These are phyloP conservation scores for Erodium chrysanthum DNA, from an alignment of 441 rosid genomes.

Conservation along the genomic window DNA sequence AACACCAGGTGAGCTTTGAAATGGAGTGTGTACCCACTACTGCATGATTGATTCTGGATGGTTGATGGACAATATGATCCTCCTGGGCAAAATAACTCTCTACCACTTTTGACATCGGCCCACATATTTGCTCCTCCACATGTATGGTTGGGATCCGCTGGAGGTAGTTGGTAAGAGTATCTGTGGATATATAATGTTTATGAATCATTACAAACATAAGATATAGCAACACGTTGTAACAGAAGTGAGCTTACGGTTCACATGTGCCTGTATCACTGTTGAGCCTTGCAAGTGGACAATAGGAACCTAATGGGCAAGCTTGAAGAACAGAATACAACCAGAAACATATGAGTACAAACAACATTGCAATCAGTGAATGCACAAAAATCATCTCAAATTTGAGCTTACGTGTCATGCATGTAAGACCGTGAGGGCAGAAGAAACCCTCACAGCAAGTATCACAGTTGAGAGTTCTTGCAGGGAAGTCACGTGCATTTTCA, in stretches of 20 bases:
- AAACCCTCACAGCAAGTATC: conserved; percentile 79
- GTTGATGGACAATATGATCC: conserved; percentile 90
- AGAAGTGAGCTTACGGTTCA: conserved; percentile 47
- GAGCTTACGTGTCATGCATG: conserved; percentile 87
- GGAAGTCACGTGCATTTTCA: conserved; percentile 41
- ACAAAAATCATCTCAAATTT: too few relatives aligned
- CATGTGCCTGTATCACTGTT: conserved; percentile 46
- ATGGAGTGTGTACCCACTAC: conserved; percentile 53
- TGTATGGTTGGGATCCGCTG: conserved; percentile 60
- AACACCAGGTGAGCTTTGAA: background rate
- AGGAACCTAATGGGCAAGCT: conserved; percentile 61
- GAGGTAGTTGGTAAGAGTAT: conserved; percentile 68
- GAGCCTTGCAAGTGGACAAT: conserved; percentile 55
- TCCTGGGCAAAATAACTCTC: conserved; percentile 68
- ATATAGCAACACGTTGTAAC: conserved; percentile 3
- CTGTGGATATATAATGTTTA: conserved; percentile 32
- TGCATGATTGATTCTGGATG: conserved; percentile 36
- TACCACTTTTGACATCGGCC: conserved; percentile 55
- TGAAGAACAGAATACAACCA: conserved; percentile 17
- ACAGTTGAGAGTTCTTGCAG: conserved; percentile 50
- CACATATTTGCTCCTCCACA: conserved; percentile 95
- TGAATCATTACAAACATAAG: conserved; percentile 4
- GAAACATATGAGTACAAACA: background rate
- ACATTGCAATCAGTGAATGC: too few relatives aligned
- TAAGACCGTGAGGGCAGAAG: conserved; percentile 82